phyloP scores from a whole-genome alignment of 768 basidiomycete genomes.

The Lactifluus piperatus region DNA sequence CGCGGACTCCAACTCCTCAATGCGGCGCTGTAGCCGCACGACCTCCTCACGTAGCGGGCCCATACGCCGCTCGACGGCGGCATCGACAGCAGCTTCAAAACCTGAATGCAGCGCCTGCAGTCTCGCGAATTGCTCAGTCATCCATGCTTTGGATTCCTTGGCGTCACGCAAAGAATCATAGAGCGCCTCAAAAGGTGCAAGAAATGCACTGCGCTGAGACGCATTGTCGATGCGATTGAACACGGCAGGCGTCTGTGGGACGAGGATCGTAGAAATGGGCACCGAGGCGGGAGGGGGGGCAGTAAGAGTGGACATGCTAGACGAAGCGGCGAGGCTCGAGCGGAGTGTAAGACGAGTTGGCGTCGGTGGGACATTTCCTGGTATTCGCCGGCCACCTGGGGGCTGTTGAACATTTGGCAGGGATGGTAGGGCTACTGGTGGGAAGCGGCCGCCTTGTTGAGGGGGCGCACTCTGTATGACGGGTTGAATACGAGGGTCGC shows the following conservation, averaged over 20 bases:
- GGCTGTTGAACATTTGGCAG: slow-evolving; percentile 17
- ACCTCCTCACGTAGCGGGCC: slow-evolving; percentile 56
- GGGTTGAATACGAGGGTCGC: slow-evolving; percentile 47
- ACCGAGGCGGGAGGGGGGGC: slow-evolving; percentile 41
- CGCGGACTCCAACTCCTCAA: slow-evolving; percentile 60
- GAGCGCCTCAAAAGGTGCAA: slow-evolving; percentile 76
- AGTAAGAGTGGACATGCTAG: slow-evolving; percentile 11
- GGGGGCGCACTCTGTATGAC: slow-evolving; percentile 74
- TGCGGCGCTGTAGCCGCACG: slow-evolving; percentile 44
- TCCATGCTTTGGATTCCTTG: slow-evolving; percentile 68
- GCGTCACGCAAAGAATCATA: slow-evolving; percentile 81
- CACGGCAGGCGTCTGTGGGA: slow-evolving; percentile 62
- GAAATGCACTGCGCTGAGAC: slow-evolving; percentile 65
- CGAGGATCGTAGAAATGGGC: slow-evolving; percentile 55
- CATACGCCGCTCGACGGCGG: slow-evolving; percentile 52
- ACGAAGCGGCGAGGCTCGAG: slow-evolving; percentile 21
- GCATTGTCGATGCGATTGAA: slow-evolving; percentile 52
- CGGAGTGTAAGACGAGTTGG: slow-evolving; percentile 20
- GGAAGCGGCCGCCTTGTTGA: slow-evolving; percentile 38
- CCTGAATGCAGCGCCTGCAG: slow-evolving; percentile 49
- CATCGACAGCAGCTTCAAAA: slow-evolving; percentile 49
- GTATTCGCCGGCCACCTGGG: slow-evolving; percentile 10
- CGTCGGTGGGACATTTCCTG: slow-evolving; percentile 20
- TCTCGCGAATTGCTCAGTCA: slow-evolving; percentile 62
- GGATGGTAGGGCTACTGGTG: slow-evolving; percentile 17